phyloP scores from a whole-genome alignment of 192 early-diverging fungal species.

The Dimargaris cristalligena region DNA sequence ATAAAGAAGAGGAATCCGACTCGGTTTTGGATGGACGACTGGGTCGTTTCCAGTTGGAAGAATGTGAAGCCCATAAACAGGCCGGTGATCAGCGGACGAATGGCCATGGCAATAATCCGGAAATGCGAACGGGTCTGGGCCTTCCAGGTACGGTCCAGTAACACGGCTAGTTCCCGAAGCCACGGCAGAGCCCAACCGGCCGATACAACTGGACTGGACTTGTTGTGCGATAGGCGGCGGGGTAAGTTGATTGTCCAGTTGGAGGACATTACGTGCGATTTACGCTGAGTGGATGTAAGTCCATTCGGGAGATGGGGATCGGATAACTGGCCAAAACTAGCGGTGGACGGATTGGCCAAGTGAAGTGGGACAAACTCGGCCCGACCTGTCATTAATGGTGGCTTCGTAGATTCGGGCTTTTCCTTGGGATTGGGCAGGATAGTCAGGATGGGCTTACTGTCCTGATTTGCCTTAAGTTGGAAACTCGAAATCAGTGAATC shows the following conservation, averaged over 20 bases:
- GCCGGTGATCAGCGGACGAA: constrained; percentile 24
- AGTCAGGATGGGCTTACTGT: no score
- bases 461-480: not conserved
- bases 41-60: constrained; percentile 25
- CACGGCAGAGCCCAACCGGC: constrained; percentile 16
- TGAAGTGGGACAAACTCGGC: no score
- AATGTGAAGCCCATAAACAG: constrained; percentile 41
- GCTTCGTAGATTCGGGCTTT: not conserved
- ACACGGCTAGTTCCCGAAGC: constrained; percentile 30
- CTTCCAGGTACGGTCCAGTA: constrained; percentile 30
- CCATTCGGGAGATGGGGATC: not conserved
- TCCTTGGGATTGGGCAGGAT: not conserved
- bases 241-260: no score
- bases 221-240: no score
- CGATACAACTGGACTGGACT: no score
- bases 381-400: no score
- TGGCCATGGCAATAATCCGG: constrained; percentile 19
- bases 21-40: constrained; percentile 27
- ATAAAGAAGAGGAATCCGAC: constrained; percentile 28
- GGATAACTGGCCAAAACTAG: not conserved
- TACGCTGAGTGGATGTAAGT: no score
- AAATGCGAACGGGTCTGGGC: constrained; percentile 23
- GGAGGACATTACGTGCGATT: no score
- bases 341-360: no score
- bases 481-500: constrained; percentile 13